Evolutionary conservation across 2,329 filamentous ascomycete species (phyloP), one percentile per base, ranked within the genome.

Genomic region (Thielaviopsis musarum): DNA sequence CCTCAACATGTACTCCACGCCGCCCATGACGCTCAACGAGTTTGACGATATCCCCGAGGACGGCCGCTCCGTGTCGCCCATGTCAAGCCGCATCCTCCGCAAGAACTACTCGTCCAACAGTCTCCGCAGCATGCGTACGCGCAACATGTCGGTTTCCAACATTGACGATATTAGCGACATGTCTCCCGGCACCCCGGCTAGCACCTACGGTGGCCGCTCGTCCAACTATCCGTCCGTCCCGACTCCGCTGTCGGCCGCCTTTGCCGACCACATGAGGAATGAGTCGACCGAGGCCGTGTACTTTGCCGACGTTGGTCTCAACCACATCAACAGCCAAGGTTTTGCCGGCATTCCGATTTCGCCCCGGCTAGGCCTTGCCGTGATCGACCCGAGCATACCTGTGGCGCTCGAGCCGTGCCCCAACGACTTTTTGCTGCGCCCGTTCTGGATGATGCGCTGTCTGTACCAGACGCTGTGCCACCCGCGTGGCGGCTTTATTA

Each of bases 361-460:
- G 7, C 57, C 60, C 83, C 84, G 5, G 81, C 79, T 86, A 0
- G 83, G 82, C 2, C 83, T 82, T n/a, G 81, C 84, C 2, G 84
- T 85, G 3, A 52, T 61, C 19, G 60, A 61, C 30, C 69, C 79
- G n/a, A 74, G 76, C 13, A 56, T 28, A n/a, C 91, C 91, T 13
- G 78, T 85, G 22, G 82, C 89, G 0, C 77, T 98, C 5, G 93
- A 98, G 67, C 87, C 93, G 2, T 98, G 94, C 68, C 93, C 93
- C 0, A 88, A 86, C 41, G 89, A 94, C 49, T 84, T 85, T 62
- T 78, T 96, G 66, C 77, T 97, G n/a, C 84, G 93, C 21, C 94
- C 93, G 1, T 98, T 96, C 70, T 98, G 93, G 93, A 77, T 98
- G 52, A 95, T 98, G 88, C 84, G 93, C 59, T 91, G 87, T 63